These are phyloP conservation scores for Ustilago sp. DNA, from an alignment of 1,284 basidiomycete species.

Conservation along the genomic window DNA sequence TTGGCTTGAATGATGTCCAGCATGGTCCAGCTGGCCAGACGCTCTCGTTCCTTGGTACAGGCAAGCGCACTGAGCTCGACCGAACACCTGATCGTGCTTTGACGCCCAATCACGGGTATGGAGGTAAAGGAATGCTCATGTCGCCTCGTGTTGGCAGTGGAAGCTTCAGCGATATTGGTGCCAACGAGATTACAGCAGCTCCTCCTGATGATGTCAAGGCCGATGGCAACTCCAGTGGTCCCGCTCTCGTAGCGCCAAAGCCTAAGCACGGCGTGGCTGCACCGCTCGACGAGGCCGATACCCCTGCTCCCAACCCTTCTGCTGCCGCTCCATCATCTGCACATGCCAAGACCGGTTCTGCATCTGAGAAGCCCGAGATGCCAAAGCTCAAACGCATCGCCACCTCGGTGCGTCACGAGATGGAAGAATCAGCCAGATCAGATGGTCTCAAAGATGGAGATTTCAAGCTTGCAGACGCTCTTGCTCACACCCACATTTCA, in stretches of 20 bases:
- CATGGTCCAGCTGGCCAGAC: conserved; percentile 53
- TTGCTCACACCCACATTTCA: conserved; percentile 44
- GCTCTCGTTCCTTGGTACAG: conserved; percentile 48
- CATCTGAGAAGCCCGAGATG: conserved; percentile 37
- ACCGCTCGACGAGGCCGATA: conserved; percentile 35
- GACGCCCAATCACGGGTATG: conserved; percentile 48
- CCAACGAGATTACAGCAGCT: conserved; percentile 40
- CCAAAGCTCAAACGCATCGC: conserved; percentile 53
- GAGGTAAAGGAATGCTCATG: conserved; percentile 25
- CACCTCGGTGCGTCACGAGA: conserved; percentile 54
- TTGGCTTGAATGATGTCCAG: conserved; percentile 50
- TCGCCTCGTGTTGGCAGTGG: conserved; percentile 42
- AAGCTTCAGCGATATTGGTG: conserved; percentile 31
- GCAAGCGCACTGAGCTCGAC: conserved; percentile 32
- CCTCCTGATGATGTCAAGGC: conserved; percentile 36
- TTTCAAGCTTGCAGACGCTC: conserved; percentile 63
- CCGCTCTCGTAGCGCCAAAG: conserved; percentile 33
- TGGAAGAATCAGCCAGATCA: conserved; percentile 56
- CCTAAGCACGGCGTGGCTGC: conserved; percentile 39
- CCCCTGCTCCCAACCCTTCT: conserved; percentile 23
- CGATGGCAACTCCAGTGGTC: conserved; percentile 1
- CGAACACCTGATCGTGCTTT: conserved; percentile 42
- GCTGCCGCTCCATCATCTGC: conserved; percentile 11
- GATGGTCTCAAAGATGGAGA: conserved; percentile 63
- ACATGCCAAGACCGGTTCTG: not conserved